Evolutionary conservation across 352 stramenopile species (phyloP), one percentile per base, ranked within the genome.

Genomic region (Hyaloperonospora brassicae): DNA sequence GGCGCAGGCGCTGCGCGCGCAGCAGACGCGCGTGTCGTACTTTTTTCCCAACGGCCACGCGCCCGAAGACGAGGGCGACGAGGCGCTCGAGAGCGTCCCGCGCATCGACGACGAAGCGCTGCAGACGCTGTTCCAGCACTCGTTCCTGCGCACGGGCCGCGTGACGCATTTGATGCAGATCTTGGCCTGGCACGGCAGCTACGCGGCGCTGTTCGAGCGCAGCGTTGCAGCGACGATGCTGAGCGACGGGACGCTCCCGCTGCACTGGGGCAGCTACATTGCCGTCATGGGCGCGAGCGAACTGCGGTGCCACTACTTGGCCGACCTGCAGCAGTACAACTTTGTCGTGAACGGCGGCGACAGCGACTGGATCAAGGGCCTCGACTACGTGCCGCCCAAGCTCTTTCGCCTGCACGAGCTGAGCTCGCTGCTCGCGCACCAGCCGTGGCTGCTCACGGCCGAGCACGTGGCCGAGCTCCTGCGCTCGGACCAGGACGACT

Each of bases 201-300:
- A 93, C 52, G 50, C 92, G 43, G 56, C 64, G 59, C 66, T 92
- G 2, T 88, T 86, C 43, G 72, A 90, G 36, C 66, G 69, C 47
- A 80, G 68, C 47, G 51, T 90, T 14, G 62, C 70, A 14, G 73
- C 72, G 23, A 86, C 87, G 34, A 93, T 92, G 84, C 59, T 68
- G 50, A 68, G 75, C 24, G 81, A 93, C 60, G 84, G 84, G n/a
- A 76, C 82, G 22, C 45, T 94, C 35, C 84, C 84, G 25, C 65
- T 93, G 6, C 72, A 75, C 36, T 94, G 84, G 84, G 68, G 84
- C 12, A 88, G 66, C 55, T 94, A 93, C 64, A 89, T 94, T 52
- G 82, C 78, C 6, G 69, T 89, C 14, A 92, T 94, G 80, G 84
- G 82, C 8, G 61, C 79, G 22, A 76, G 80, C 6, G 80, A 92